A percentile compares a stretch with the other conserved stretches of the same genome.
These are phyloP conservation scores for Cladosporium sp. DNA, from an alignment of 2,329 filamentous ascomycete genomes.

Conservation along the genomic window DNA sequence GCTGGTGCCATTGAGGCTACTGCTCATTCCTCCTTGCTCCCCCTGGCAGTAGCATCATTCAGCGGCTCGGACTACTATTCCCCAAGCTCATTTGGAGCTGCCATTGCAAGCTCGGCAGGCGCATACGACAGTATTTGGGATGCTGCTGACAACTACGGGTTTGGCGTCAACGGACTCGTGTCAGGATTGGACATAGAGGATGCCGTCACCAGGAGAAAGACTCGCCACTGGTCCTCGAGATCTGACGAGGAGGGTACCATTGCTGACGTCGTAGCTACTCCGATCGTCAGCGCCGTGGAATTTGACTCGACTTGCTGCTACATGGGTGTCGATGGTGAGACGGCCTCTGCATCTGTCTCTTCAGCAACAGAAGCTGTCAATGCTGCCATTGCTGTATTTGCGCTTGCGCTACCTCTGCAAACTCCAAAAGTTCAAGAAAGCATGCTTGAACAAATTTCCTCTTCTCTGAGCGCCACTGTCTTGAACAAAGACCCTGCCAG, in stretches of 20 bases:
- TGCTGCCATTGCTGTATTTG: conserved; percentile 87
- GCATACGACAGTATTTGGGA: conserved; percentile 96
- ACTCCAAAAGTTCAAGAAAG: conserved; percentile 92
- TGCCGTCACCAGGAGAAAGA: conserved; percentile 63
- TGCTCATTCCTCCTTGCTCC: conserved; percentile 85
- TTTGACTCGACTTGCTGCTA: conserved; percentile 85
- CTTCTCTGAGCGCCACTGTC: conserved; percentile 72
- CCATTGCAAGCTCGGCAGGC: conserved; percentile 84
- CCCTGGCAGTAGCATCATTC: conserved; percentile 83
- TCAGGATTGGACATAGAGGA: conserved; percentile 67
- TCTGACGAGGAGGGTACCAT: conserved; percentile 61
- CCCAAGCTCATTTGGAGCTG: conserved; percentile 77
- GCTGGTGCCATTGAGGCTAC: conserved; percentile 79
- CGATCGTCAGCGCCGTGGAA: conserved; percentile 77
- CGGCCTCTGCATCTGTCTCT: conserved; percentile 56
- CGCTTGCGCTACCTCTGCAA: conserved; percentile 83
- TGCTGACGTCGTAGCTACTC: conserved; percentile 50
- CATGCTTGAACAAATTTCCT: conserved; percentile 88
- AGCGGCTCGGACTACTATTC: conserved; percentile 87
- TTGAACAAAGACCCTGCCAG: conserved; percentile 81
- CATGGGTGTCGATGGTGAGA: conserved; percentile 48
- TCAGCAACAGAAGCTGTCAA: conserved; percentile 92
- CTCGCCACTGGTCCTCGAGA: conserved; percentile 34
- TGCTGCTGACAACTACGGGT: conserved; percentile 87
- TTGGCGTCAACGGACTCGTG: conserved; percentile 84